Evolutionary conservation across 306 rosid genomes (phyloP).

Genomic region (Cicer chorassanicum): DNA sequence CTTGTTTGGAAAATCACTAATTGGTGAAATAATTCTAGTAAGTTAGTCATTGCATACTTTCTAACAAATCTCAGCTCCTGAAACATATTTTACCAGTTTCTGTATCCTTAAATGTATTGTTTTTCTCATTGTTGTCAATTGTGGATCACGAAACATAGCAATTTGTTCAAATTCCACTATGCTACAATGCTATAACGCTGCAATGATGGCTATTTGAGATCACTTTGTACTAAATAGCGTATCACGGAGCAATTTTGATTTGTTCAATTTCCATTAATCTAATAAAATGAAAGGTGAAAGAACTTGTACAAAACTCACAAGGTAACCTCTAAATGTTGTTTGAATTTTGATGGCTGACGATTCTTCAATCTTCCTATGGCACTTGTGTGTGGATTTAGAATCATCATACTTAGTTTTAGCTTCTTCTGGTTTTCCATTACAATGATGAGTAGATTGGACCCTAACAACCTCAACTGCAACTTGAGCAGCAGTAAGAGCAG

Average conservation of each 20-base stretch:
- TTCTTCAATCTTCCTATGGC: conserved; percentile 54
- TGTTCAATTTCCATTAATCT: neutral
- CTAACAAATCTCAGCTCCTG: conserved; percentile 11
- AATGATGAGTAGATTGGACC: conserved; percentile 49
- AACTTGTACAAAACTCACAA: conserved; percentile 65
- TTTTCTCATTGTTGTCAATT: neutral
- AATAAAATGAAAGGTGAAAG: neutral
- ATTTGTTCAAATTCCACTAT: too few relatives aligned
- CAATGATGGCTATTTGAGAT: too few relatives aligned
- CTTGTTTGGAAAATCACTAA: conserved; percentile 9
- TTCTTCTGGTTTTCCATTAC: conserved; percentile 39
- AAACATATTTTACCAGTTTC: neutral
- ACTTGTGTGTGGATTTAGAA: conserved; percentile 32
- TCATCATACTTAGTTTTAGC: conserved; percentile 43
- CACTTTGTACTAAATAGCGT: too few relatives aligned
- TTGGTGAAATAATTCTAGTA: neutral
- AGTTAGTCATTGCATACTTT: neutral
- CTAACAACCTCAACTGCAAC: conserved; percentile 65
- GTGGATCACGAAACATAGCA: too few relatives aligned
- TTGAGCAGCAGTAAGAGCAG: conserved; percentile 56
- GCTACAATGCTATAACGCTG: too few relatives aligned
- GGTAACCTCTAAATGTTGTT: conserved; percentile 78
- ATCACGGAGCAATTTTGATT: too few relatives aligned
- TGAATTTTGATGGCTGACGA: conserved; percentile 76
- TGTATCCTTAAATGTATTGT: neutral